A percentile compares a stretch with the other conserved stretches of the same genome.
phyloP scores from a whole-genome alignment of 768 basidiomycete genomes.

The Grammothele lineata region DNA sequence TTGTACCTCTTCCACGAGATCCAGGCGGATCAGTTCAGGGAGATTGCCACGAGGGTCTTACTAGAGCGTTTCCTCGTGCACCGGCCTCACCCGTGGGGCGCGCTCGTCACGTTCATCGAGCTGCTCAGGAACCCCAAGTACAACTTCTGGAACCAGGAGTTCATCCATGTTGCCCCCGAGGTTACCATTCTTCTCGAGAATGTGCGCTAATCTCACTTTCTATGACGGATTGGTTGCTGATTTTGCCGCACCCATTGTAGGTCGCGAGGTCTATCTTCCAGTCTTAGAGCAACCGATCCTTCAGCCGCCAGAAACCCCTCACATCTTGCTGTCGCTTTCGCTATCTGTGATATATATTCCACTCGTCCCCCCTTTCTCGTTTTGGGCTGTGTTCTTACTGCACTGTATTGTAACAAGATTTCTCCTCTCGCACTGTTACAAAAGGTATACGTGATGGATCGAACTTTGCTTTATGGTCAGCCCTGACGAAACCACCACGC shows the following conservation, averaged over 20 bases:
- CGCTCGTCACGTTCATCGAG: constrained; percentile 90
- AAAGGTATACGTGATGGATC: constrained; percentile 36
- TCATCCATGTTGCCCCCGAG: constrained; percentile 80
- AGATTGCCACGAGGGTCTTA: constrained; percentile 84
- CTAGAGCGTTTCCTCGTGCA: constrained; percentile 92
- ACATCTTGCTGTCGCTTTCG: constrained; percentile 45
- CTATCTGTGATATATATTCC: constrained; percentile 81
- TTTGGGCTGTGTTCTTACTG: constrained; percentile 42
- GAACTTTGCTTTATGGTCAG: constrained; percentile 41
- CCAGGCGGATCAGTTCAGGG: constrained; percentile 70
- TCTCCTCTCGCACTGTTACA: constrained; percentile 52
- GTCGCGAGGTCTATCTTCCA: constrained; percentile 77
- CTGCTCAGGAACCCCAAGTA: constrained; percentile 87
- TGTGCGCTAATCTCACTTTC: constrained; percentile 52
- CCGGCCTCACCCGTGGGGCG: constrained; percentile 96
- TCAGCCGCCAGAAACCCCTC: constrained; percentile 6
- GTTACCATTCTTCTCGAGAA: constrained; percentile 82
- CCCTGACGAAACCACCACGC: constrained; percentile 25
- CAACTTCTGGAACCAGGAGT: constrained; percentile 88
- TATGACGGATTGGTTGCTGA: constrained; percentile 4
- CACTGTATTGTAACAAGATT: constrained; percentile 86
- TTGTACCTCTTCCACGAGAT: constrained; percentile 84
- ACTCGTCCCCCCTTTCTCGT: constrained; percentile 48
- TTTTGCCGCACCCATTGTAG: constrained; percentile 32
- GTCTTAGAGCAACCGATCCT: constrained; percentile 51